These are phyloP conservation scores for Thozetella sp. DNA, from an alignment of 495 filamentous ascomycete genomes.

Conservation along the genomic window DNA sequence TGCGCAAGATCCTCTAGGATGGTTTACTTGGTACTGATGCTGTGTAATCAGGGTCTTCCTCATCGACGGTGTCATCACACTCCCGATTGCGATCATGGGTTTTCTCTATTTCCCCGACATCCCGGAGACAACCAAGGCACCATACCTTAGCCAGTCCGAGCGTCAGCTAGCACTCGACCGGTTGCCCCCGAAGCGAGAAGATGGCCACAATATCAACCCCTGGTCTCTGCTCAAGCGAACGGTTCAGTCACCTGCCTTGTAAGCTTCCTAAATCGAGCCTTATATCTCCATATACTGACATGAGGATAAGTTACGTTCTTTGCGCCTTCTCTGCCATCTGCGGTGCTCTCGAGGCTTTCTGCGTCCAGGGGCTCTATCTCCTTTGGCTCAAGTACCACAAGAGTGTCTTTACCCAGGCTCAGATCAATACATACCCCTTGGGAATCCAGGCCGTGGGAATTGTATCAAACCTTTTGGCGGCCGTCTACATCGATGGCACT, in stretches of 20 bases:
- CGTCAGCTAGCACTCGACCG: neutral
- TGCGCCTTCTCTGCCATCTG: neutral
- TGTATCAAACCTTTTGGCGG: neutral
- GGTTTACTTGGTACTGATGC: neutral
- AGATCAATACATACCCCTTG: constrained; percentile 2
- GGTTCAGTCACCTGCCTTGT: neutral
- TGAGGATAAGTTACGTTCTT: neutral
- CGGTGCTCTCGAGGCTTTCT: neutral
- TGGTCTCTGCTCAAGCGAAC: neutral
- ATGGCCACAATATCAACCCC: neutral
- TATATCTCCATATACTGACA: neutral
- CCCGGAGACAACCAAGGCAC: constrained; percentile 24
- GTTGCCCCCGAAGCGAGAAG: neutral
- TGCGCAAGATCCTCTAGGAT: neutral
- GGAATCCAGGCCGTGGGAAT: neutral
- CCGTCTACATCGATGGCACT: neutral
- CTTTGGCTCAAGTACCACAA: neutral
- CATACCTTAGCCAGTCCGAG: constrained; percentile 4
- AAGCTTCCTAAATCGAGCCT: neutral
- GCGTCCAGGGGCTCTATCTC: neutral
- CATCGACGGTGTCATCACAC: constrained; percentile 41
- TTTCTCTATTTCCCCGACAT: constrained; percentile 40
- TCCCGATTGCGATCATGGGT: constrained; percentile 39
- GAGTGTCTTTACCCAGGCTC: neutral
- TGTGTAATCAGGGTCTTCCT: neutral